phyloP scores from a whole-genome alignment of 208 protist species.

The Trypanosoma caninum region DNA sequence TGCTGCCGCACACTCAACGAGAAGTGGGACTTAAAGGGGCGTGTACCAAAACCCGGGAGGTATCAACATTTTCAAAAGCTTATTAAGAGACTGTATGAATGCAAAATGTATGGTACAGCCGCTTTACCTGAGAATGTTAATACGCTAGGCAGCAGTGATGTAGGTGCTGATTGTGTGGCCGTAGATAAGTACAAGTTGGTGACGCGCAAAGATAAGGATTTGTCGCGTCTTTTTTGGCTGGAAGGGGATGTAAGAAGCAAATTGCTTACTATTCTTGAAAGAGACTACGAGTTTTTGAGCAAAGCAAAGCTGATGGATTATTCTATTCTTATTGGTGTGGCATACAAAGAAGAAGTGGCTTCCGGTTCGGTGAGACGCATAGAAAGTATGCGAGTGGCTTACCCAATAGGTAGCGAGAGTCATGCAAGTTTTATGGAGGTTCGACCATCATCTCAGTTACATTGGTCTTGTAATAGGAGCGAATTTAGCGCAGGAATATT shows the following conservation, averaged over 20 bases:
- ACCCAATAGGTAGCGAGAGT: slow-evolving; percentile 9
- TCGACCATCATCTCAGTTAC: slow-evolving; percentile 1
- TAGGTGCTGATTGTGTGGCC: slow-evolving; percentile 28
- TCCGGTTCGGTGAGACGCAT: slow-evolving; percentile 38
- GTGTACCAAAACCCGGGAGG: slow-evolving; percentile 80
- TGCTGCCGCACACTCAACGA: slow-evolving; percentile 55
- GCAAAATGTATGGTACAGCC: slow-evolving; percentile 42
- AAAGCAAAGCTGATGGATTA: slow-evolving; percentile 78
- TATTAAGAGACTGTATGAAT: slow-evolving; percentile 48
- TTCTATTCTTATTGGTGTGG: slow-evolving; percentile 80
- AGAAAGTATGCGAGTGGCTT: slow-evolving; percentile 46
- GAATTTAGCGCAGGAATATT: slow-evolving; percentile 50
- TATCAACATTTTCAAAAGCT: slow-evolving; percentile 56
- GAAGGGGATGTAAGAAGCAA: slow-evolving; percentile 32
- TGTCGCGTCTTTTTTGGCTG: slow-evolving; percentile 79
- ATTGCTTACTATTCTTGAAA: slow-evolving; percentile 47
- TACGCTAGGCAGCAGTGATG: not conserved
- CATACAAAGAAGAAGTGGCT: slow-evolving; percentile 58
- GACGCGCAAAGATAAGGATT: slow-evolving; percentile 81
- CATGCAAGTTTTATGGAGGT: slow-evolving; percentile 11
- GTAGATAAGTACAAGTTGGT: slow-evolving; percentile 37
- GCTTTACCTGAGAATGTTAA: slow-evolving; percentile 20
- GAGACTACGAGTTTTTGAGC: slow-evolving; percentile 64
- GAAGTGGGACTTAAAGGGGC: slow-evolving; percentile 89
- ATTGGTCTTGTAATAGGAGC: not conserved